These are phyloP conservation scores for Cyclospora cayetanensis DNA, from an alignment of 169 alveolate genomes.

Conservation along the genomic window DNA sequence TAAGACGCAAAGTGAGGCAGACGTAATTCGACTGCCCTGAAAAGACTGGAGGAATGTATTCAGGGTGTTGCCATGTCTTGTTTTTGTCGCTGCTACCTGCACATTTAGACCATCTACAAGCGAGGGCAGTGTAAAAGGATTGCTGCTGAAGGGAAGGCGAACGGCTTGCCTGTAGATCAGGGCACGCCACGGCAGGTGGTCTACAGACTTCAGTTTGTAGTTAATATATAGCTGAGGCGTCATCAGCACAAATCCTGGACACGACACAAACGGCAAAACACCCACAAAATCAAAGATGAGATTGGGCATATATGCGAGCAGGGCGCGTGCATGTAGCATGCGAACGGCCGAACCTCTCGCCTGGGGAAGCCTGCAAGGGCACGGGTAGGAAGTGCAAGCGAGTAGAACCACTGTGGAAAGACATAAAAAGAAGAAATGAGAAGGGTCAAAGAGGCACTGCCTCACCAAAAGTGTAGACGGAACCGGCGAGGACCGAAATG, in stretches of 20 bases:
- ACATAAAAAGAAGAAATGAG: neutral
- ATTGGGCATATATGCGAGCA: neutral
- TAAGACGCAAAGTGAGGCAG: slow-evolving; percentile 56
- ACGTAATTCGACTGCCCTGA: no score
- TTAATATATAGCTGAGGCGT: slow-evolving; percentile 96
- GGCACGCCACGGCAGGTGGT: slow-evolving; percentile 99
- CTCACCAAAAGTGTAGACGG: slow-evolving; percentile 76
- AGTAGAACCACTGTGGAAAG: neutral
- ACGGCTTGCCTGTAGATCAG: slow-evolving; percentile 87
- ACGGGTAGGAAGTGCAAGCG: neutral
- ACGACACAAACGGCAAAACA: no score
- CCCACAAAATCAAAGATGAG: neutral
- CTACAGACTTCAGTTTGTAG: slow-evolving; percentile 98
- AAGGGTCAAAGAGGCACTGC: neutral
- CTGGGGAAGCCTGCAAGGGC: neutral
- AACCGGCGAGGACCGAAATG: slow-evolving; percentile 79
- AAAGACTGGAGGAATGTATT: no score
- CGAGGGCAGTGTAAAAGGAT: no score
- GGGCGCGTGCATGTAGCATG: neutral
- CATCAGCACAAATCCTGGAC: slow-evolving; percentile 76
- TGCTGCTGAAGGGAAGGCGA: no score
- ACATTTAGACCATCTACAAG: neutral
- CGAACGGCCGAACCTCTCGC: neutral
- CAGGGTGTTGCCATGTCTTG: no score
- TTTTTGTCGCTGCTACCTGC: neutral